Evolutionary conservation across 2,329 filamentous ascomycete species (phyloP).

Genomic region (Cladosporium sp.): DNA sequence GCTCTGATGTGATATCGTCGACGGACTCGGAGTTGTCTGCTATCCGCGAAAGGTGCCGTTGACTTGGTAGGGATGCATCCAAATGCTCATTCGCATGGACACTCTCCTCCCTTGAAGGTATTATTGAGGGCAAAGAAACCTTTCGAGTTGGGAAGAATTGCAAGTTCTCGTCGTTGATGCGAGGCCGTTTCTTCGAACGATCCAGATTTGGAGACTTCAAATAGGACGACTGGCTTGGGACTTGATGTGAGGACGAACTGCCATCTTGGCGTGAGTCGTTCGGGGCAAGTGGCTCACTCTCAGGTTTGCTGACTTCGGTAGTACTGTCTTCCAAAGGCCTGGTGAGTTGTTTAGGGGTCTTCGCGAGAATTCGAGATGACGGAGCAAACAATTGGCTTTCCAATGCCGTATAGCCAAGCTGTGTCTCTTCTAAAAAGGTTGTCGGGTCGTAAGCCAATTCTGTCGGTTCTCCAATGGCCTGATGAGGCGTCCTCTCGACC

Average conservation of each 20-base stretch:
- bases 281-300: no score
- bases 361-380: conserved; percentile 16
- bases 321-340: background rate
- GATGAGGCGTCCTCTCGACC: background rate
- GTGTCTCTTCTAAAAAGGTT: conserved; percentile 41
- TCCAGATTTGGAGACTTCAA: conserved; percentile 23
- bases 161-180: conserved; percentile 3
- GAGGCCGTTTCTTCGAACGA: conserved; percentile 20
- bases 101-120: background rate
- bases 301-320: background rate
- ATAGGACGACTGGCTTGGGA: conserved; percentile 29
- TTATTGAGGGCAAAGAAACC: background rate
- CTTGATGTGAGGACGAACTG: background rate
- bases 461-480: background rate
- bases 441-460: background rate
- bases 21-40: background rate
- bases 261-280: background rate
- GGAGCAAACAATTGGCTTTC: conserved; percentile 44
- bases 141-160: background rate
- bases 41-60: background rate
- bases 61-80: background rate
- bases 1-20: conserved; percentile 31
- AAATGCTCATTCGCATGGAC: background rate
- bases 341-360: no score
- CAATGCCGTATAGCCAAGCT: conserved; percentile 42